Base-by-base conservation (phyloP, 495 filamentous ascomycete species). In the Astrothelium macrocarpum region DNA sequence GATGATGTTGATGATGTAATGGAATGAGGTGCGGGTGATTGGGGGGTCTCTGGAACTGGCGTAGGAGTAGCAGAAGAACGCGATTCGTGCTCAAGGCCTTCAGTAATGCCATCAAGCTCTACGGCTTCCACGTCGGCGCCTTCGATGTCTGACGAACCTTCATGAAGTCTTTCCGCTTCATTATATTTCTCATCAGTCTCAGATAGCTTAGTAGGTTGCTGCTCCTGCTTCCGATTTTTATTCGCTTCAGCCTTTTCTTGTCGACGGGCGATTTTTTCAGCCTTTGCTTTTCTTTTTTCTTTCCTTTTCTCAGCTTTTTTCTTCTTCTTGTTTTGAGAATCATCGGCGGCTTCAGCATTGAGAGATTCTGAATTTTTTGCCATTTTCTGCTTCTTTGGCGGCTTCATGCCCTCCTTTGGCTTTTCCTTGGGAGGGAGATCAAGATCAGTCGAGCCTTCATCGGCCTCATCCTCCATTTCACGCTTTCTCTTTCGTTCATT, bases 161-260 rank as follows among this genome's bases (percentile, higher is more conserved):
- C 56, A 3, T 61, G 62, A 20, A 63, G 60, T 11, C 20, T 65
- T 61, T 63, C 65, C 23, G 42, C 34, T 20, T 58, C 53, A n/a
- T 58, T 62, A 32, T 62, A 46, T 14, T 68, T 60, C 7, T 29
- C 29, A 12, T 58, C 56, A 20, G 14, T 36, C 46, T 29, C 60
- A 36, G 53, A 49, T 18, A 49, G 56, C 26, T 68, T 64, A 0
- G 64, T 60, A 31, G 68, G 56, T 36, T 63, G 59, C n/a, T 39
- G 32, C 25, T 60, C 65, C 58, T 74, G 64, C 46, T 74, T 66
- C 32, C 66, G 62, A 36, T 66, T 66, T 73, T 76, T 74, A 67
- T 77, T 74, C 39, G 73, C 74, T 67, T 81, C 74, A 53, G 78
- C 71, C 11, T 77, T 78, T 32, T 72, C 71, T 67, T 80, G 64